Base-by-base conservation (phyloP, 2,329 filamentous ascomycete species). In the Ophiocordyceps camponoti-saundersi region DNA sequence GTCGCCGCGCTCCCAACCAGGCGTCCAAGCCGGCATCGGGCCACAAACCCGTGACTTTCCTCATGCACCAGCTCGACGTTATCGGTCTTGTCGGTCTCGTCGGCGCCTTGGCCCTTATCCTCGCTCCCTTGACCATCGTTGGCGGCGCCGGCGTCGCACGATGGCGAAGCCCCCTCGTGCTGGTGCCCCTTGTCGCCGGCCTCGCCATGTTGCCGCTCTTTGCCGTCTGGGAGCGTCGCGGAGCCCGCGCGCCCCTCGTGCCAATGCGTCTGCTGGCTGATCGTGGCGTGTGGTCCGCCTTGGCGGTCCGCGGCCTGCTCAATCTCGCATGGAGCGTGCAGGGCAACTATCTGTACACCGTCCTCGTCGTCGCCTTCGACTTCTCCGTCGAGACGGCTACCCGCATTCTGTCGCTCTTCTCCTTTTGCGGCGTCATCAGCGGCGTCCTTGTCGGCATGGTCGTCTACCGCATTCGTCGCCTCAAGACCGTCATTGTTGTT, bases 211-310 rank as follows among this genome's bases (percentile, higher is more conserved):
- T 76, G 22, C 68, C 72, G 0, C 55, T 61, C 0, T 80, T 72
- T 53, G 53, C 77, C 32, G 40, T 66, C 3, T 80, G 76, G 75
- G 75, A 80, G 51, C 62, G 59, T 21, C 64, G 57, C 0, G 66
- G 69, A 32, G 66, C 68, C 1, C 64, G 71, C 6, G 54, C 53
- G 43, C 76, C 77, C 0, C 69, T 80, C 53, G 58, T 79, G 1
- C 77, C 76, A 0, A 78, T 79, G 55, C 57, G 70, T 53, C 64
- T 80, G 0, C 61, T 80, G 21, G 70, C 67, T 49, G 74, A 80
- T 49, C 70, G 77, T n/a, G 71, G 69, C 0, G 73, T 80, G 1
- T 80, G 75, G 75, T 73, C 70, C 2, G 71, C 76, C 0, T 59
- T 80, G 11, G 74, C 71, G 0, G 73, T 81, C 42, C 68, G 66